Conservation (phyloP, 441 rosid genomes). For the Theobroma grandiflorum region DNA sequence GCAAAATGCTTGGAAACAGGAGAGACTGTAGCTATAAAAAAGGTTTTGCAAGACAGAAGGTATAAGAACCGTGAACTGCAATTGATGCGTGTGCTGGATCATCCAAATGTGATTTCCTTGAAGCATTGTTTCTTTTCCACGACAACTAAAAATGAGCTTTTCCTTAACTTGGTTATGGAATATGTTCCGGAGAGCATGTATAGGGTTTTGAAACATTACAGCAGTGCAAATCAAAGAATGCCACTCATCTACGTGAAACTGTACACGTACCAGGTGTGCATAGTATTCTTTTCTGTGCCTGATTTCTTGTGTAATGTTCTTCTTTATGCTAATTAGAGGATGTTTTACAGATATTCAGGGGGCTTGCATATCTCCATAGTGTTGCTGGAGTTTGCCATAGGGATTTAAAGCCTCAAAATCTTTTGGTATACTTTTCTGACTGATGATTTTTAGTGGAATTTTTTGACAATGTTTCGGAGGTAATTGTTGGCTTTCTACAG, state of each 20-base stretch:
- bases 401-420: slow-evolving; percentile 97
- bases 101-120: slow-evolving; percentile 89
- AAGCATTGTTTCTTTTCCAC: slow-evolving; percentile 99
- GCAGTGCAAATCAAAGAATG: slow-evolving; percentile 82
- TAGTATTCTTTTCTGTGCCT: slow-evolving; percentile 1
- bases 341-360: slow-evolving; percentile 77
- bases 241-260: slow-evolving; percentile 92
- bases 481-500: slow-evolving; percentile 46
- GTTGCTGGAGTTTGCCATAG: slow-evolving; percentile 97
- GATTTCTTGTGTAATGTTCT: slow-evolving; percentile 1
- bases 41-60: slow-evolving; percentile 91
- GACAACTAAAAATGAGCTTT: slow-evolving; percentile 88
- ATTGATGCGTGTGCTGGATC: slow-evolving; percentile 94
- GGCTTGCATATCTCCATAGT: slow-evolving; percentile 91
- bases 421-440: slow-evolving; percentile 64
- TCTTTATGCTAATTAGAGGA: slow-evolving; percentile 29
- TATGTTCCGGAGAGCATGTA: slow-evolving; percentile 96
- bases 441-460: background rate
- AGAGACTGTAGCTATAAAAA: slow-evolving; percentile 95
- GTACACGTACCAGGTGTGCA: slow-evolving; percentile 83
- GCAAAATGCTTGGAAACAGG: slow-evolving; percentile 98
- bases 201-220: slow-evolving; percentile 85
- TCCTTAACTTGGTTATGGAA: slow-evolving; percentile 96
- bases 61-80: slow-evolving; percentile 97
- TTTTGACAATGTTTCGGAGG: slow-evolving; percentile 23